Base-by-base conservation (phyloP, 2,329 filamentous ascomycete genomes). In the Eutypa lata region DNA sequence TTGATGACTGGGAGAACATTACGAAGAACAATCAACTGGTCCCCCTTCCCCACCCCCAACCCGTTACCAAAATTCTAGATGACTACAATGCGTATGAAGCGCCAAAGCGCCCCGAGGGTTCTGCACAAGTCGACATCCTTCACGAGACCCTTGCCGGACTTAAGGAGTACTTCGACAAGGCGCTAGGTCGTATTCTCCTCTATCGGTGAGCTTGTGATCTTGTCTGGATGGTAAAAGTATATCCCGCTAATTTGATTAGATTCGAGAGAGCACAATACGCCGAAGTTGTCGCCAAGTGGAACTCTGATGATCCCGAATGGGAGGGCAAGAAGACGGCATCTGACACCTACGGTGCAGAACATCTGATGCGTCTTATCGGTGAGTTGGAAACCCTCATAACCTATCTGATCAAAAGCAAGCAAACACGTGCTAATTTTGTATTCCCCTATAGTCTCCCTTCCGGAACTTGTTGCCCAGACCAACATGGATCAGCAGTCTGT, bases 1-100 rank as follows among this genome's bases (percentile, higher is more conserved):
- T 99, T 21, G 94, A 99, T 68, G 94, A 99, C 70, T 99, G 94
- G 94, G 94, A 99, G 71, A 96, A 97, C 64, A 86, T 99, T 56
- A 99, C 94, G 52, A 97, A 97, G 75, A 94, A 95, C 68, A 84
- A 91, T 61, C 90, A 93, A 67, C 84, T 97, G 3, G 90, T 97
- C 31, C 87, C 90, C 2, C 78, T 99, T 16, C 94, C 94, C 0
- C 87, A 91, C 46, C 77, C 80, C 26, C 83, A 87, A 49, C 85
- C 93, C 1, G 90, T 94, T 54, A 84, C 82, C 58, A 76, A 83
- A 59, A 90, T 99, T 56, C 76, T 99, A 16, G 81, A 91, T 47
- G 88, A 93, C 58, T 99, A 97, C 69, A 77, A 87, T 52, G 79
- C 80, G 1, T 83, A 86, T 64, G 88, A 91, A 74, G 82, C 78